A percentile compares a stretch with the other conserved stretches of the same genome.
Conservation (phyloP, 2,329 filamentous ascomycete species). For the Fusarium cyanostomum region DNA sequence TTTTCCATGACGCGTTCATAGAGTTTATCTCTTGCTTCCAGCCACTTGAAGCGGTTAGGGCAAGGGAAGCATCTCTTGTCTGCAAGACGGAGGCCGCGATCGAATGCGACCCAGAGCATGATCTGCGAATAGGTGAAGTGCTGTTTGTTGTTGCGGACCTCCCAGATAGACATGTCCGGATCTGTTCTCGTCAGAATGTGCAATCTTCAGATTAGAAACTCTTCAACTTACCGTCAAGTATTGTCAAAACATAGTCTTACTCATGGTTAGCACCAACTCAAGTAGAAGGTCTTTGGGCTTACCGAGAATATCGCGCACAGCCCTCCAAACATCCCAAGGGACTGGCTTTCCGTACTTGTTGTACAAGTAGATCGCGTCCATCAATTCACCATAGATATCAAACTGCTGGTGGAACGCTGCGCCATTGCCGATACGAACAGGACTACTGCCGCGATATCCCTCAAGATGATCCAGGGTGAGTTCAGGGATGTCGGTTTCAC, state of each 20-base stretch:
- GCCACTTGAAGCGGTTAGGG: slow-evolving; percentile 73
- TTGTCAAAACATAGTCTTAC: slow-evolving; percentile 72
- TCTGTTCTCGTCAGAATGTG: slow-evolving; percentile 48
- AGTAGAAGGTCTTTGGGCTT: slow-evolving; percentile 8
- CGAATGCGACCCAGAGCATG: slow-evolving; percentile 85
- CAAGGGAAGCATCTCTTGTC: slow-evolving; percentile 82
- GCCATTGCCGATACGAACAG: slow-evolving; percentile 80
- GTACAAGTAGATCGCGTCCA: slow-evolving; percentile 80
- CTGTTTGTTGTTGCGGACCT: slow-evolving; percentile 78
- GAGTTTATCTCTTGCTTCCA: slow-evolving; percentile 70
- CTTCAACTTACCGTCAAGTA: slow-evolving; percentile 62
- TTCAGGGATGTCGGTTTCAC: slow-evolving; percentile 79
- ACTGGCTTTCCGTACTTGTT: slow-evolving; percentile 83
- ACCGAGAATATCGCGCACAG: slow-evolving; percentile 73
- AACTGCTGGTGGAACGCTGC: slow-evolving; percentile 81
- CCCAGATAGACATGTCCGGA: slow-evolving; percentile 86
- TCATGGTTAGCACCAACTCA: not conserved
- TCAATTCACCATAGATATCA: slow-evolving; percentile 81
- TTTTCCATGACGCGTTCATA: slow-evolving; percentile 84
- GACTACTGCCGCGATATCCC: slow-evolving; percentile 75
- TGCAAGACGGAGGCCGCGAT: slow-evolving; percentile 76
- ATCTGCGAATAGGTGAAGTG: slow-evolving; percentile 85
- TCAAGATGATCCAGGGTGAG: slow-evolving; percentile 74
- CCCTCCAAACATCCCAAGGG: slow-evolving; percentile 79
- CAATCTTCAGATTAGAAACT: accelerated